Evolutionary conservation across 352 stramenopile species (phyloP), one percentile per base, ranked within the genome.

Genomic region (Globisporangium orthogonon): DNA sequence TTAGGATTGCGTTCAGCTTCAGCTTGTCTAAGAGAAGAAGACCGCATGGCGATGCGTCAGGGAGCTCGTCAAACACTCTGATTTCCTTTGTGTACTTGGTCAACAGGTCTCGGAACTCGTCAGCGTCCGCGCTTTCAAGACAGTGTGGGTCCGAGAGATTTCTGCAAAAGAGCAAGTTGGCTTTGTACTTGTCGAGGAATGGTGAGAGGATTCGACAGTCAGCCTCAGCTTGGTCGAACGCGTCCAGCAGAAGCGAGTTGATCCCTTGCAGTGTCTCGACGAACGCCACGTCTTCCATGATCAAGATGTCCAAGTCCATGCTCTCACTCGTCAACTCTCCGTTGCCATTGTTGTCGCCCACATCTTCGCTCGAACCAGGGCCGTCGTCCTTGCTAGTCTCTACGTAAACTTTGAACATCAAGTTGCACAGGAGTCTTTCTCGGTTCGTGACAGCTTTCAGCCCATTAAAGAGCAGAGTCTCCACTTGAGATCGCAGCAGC

Each of bases 251-350:
- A 7, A 86, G 71, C 23, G 62, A 56, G 54, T 78, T 76, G 31
- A 92, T 67, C 11, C 60, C 70, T 40, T 82, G 71, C 4, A 88
- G 62, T 2, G 74, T 80, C 57, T 83, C 71, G 18, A 84, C 68
- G 37, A 92, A 90, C 10, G 58, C 57, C 6, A 43, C 47, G 46
- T 90, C 78, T 47, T 92, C 83, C 74, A 89, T 87, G 39, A 92
- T 87, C 44, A 92, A 56, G 17, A 92, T 90, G 31, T 92, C 79
- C 14, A 92, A 56, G 37, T 92, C 78, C 61, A 92, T 81, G 4
- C 55, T 65, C 41, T 80, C 74, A 7, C 68, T 75, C 9, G 58
- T 68, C 6, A 83, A 7, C 49, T 86, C 69, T 4, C 66, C 59
- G 9, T 61, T 65, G 17, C 62, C 37, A 4, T 63, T 57, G 9